Evolutionary conservation across 441 rosid species (phyloP), one percentile per base, ranked within the genome.

Genomic region (Flueggea neowawraea): DNA sequence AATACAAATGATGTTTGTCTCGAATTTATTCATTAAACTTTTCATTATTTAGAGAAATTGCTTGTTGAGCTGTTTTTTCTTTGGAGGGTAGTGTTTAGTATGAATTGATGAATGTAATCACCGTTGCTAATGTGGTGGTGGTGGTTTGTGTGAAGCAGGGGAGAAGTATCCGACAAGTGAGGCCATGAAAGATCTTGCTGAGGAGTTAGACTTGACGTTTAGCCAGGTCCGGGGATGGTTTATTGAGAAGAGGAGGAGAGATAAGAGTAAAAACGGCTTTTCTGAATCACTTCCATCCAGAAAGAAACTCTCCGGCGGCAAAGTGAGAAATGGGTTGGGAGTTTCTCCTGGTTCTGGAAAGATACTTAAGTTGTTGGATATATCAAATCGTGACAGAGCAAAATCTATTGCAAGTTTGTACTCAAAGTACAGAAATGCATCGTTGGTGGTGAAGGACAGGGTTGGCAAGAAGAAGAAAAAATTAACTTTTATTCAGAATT

Each of bases 151-250:
- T 72, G 57, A 63, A 70, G 47, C 88, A 87, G 99, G 78, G 68
- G 64, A 83, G 62, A 79, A 74, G 78, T 78, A 80, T 75, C 97
- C 97, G 1, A 63, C 86, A 0, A 75, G 71, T 56, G 54, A 44
- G 57, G 82, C 79, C 39, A 78, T 94, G 73, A 74, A 81, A 64
- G 84, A 72, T 16, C 81, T 75, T 68, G 91, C 91, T 4, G 75
- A 57, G 28, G 64, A 79, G 36, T 69, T 87, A 65, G 85, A 78
- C 65, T 76, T 94, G 80, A 89, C 97, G 11, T 56, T 68, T 66
- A 80, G 83, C 70, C 90, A 94, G 79, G 96, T 91, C 54, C 74
- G 79, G 50, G 79, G 79, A 57, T 90, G 98, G 98, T 89, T 87
- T 73, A 52, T 72, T 50, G 84, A 83, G 74, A 94, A 75, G 76